These are phyloP conservation scores for Saccharomycopsis hybrid DNA, from an alignment of 1,139 yeast genomes.

Conservation along the genomic window DNA sequence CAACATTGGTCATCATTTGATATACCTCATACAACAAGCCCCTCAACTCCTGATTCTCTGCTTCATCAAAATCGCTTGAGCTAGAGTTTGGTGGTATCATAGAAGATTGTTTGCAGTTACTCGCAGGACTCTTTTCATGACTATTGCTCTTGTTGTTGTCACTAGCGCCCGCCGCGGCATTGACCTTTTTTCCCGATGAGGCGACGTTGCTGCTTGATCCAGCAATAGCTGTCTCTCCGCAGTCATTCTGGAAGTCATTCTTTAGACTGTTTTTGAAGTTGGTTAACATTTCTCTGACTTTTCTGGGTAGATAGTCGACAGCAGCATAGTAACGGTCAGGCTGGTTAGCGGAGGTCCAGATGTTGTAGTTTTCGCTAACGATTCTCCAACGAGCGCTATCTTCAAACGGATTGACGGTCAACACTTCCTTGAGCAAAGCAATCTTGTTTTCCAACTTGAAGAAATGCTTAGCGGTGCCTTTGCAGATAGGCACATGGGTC, in stretches of 20 bases:
- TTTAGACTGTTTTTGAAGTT: slow-evolving; percentile 15
- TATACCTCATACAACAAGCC: slow-evolving; percentile 11
- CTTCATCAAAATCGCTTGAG: slow-evolving; percentile 13
- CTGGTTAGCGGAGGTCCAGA: slow-evolving; percentile 20
- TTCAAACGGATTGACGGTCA: slow-evolving; percentile 19
- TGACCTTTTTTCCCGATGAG: not conserved
- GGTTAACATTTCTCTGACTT: slow-evolving; percentile 20
- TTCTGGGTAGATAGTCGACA: slow-evolving; percentile 20
- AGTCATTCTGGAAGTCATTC: not conserved
- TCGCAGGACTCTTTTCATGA: too few species aligned
- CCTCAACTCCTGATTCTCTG: slow-evolving; percentile 18
- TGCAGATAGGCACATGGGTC: slow-evolving; percentile 16
- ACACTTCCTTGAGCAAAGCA: slow-evolving; percentile 20
- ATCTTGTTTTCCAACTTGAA: slow-evolving; percentile 21
- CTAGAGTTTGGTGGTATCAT: not conserved
- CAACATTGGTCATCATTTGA: slow-evolving; percentile 15
- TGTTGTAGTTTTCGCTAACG: slow-evolving; percentile 20
- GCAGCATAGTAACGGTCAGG: slow-evolving; percentile 21
- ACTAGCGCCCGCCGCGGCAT: not conserved
- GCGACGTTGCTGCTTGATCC: not conserved
- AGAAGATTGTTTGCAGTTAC: too few species aligned
- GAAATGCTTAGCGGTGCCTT: slow-evolving; percentile 20
- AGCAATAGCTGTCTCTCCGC: not conserved
- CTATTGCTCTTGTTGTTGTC: too few species aligned
- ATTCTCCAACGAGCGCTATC: slow-evolving; percentile 17